Conservation (phyloP, 768 basidiomycete species). For the Ramaria sp. region DNA sequence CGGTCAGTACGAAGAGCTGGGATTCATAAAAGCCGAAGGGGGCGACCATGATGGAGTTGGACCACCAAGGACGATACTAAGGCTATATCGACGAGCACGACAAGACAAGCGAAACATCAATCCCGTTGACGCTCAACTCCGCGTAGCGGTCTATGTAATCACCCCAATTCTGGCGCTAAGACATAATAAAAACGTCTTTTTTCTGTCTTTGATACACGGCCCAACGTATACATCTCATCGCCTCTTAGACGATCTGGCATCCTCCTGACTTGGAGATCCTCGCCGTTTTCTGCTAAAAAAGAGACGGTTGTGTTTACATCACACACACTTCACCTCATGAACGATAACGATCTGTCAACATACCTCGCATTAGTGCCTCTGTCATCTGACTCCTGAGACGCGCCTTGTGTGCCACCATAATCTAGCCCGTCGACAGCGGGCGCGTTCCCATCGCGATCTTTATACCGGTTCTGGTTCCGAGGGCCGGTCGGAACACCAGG, state of each 20-base stretch:
- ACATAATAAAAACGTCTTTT: no score
- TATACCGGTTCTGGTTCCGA: constrained; percentile 82
- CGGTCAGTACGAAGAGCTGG: constrained; percentile 26
- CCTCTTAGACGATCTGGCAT: constrained; percentile 28
- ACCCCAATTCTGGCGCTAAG: no score
- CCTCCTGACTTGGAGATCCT: constrained; percentile 61
- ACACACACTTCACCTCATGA: constrained; percentile 22
- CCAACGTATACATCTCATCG: no score
- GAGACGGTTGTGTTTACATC: neutral
- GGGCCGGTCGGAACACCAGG: constrained; percentile 84
- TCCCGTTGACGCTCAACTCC: no score
- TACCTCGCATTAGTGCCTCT: constrained; percentile 34
- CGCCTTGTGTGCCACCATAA: constrained; percentile 48
- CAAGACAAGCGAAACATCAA: no score
- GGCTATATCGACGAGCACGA: no score
- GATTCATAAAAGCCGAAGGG: constrained; percentile 27
- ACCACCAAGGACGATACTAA: neutral
- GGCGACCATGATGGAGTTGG: neutral
- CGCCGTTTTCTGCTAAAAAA: constrained; percentile 49
- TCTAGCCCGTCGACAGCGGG: constrained; percentile 84
- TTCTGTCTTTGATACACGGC: no score
- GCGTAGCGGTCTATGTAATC: no score
- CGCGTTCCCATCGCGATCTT: constrained; percentile 77
- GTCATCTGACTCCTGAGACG: constrained; percentile 18
- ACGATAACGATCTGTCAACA: constrained; percentile 34